Evolutionary conservation across 805 yeast genomes (phyloP), one percentile per base, ranked within the genome.

Genomic region (Cyberlindnera galapagoensis): DNA sequence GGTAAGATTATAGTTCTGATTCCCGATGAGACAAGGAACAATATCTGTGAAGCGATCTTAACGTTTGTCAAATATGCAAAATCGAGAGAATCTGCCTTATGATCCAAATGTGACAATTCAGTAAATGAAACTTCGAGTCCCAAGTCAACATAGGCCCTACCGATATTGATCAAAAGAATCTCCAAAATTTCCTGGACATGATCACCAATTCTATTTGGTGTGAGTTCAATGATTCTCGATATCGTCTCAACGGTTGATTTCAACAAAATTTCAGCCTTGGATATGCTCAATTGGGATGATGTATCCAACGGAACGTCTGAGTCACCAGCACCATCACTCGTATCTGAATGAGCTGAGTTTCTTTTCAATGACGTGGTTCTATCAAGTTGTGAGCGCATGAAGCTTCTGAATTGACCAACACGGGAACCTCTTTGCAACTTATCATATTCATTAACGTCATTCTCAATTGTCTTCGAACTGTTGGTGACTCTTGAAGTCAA

Each of bases 1-100:
- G 96, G 94, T 24, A 85, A 60, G 12, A 87, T 71, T 29, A 84
- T 77, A 13, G 80, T 76, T 48, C 82, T 80, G 31, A 81, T 76
- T 36, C 85, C 76, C 3, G 82, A 71, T 0, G 95, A 77, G 2
- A 85, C 57, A 31, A 86, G 58, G 42, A 69, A 74, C 18, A 84
- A 55, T 3, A 80, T 73, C 31, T 77, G 82, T 21, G 79, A 68
- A 5, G 77, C 65, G 8, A 62, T 51, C 18, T 72, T 62, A 36
- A 82, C 66, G 14, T 71, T 63, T 21, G 56, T 54, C 33, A 83
- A 51, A 43, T 66, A 72, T 6, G 58, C 51, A 28, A 81, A 62
- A 35, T 69, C 60, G 11, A 76, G 36, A 8, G 44, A 43, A 10
- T 46, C 49, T 9, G 46, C 19, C 36, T 48, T 37, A 33, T 39